Evolutionary conservation across 2,329 filamentous ascomycete genomes (phyloP), one percentile per base, ranked within the genome.

Genomic region (Alternaria arborescens): DNA sequence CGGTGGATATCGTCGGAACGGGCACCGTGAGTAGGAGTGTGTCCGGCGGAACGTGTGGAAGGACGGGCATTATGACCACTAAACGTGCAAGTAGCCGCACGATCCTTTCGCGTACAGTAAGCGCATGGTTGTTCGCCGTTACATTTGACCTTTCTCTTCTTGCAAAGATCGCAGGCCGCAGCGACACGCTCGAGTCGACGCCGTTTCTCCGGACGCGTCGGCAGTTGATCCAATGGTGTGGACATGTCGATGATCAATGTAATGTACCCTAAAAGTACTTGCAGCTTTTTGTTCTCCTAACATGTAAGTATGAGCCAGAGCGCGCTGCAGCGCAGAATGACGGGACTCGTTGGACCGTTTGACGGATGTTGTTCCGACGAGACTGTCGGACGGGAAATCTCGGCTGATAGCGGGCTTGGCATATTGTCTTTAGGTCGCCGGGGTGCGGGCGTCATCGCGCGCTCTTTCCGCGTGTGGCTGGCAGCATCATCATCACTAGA

Each of bases 81-180:
- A 72, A 80, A 80, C 5, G 66, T 59, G 59, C 77, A 76, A 69
- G 82, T 76, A 74, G 79, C 54, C 73, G 76, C 69, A 72, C 78
- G 65, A 76, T 80, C 66, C 74, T 81, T 71, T 8, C 70, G 65
- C 74, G 74, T 73, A 68, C 83, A 85, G 55, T 85, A 83, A n/a
- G 78, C 78, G 61, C 84, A 86, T 42, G 84, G 84, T 50, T 81
- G 77, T 51, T 80, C 76, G 40, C 84, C 84, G 60, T 85, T 81
- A 67, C 84, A 86, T 69, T 85, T 85, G 61, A 85, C 83, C 57
- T 75, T 75, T 20, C 72, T 69, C 41, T 59, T 68, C 60, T 73
- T 74, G 38, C 72, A 75, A 18, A 75, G 63, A 62, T 75, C 71
- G 58, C 72, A 75, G 28, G 72, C 72, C 42, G 71, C 72, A 5